These are phyloP conservation scores for Candida pseudoviswanathii DNA, from an alignment of 1,139 yeast genomes.

Conservation along the genomic window DNA sequence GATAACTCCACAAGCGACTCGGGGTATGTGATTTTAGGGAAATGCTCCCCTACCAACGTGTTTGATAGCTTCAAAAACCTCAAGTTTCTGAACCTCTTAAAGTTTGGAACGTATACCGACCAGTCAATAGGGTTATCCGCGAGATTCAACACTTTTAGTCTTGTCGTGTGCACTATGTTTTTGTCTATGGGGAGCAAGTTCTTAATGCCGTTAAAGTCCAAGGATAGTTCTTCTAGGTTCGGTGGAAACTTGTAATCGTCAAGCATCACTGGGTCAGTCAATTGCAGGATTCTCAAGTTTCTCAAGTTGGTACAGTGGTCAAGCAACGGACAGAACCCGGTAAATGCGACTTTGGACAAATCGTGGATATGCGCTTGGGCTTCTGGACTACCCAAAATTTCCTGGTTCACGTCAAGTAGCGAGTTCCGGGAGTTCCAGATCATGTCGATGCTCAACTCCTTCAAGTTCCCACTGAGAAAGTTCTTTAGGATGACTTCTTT, in stretches of 20 bases:
- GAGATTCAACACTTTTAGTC: slow-evolving; percentile 18
- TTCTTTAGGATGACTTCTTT: slow-evolving; percentile 14
- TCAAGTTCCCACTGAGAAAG: slow-evolving; percentile 5
- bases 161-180: slow-evolving; percentile 8
- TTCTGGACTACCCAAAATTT: slow-evolving; percentile 6
- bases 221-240: slow-evolving; percentile 16
- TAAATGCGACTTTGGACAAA: slow-evolving; percentile 4
- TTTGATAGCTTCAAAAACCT: slow-evolving; percentile 20
- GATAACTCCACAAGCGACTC: slow-evolving; percentile 20
- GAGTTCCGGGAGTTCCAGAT: slow-evolving; percentile 6
- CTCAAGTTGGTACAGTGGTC: slow-evolving; percentile 6
- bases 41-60: slow-evolving; percentile 20
- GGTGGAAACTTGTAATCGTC: slow-evolving; percentile 13
- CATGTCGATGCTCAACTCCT: slow-evolving; percentile 6
- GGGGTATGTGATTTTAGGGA: slow-evolving; percentile 21
- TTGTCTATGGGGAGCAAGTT: slow-evolving; percentile 11
- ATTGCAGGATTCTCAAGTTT: slow-evolving; percentile 4
- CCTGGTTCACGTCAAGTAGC: slow-evolving; percentile 2
- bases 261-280: slow-evolving; percentile 2
- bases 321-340: slow-evolving; percentile 1
- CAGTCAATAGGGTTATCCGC: slow-evolving; percentile 30
- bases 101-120: slow-evolving; percentile 14
- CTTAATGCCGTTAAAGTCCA: slow-evolving; percentile 19
- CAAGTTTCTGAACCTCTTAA: slow-evolving; percentile 16
- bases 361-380: slow-evolving; percentile 2